Evolutionary conservation across 208 protist species (phyloP), one percentile per base, ranked within the genome.

Genomic region (Trypanosoma theileri): DNA sequence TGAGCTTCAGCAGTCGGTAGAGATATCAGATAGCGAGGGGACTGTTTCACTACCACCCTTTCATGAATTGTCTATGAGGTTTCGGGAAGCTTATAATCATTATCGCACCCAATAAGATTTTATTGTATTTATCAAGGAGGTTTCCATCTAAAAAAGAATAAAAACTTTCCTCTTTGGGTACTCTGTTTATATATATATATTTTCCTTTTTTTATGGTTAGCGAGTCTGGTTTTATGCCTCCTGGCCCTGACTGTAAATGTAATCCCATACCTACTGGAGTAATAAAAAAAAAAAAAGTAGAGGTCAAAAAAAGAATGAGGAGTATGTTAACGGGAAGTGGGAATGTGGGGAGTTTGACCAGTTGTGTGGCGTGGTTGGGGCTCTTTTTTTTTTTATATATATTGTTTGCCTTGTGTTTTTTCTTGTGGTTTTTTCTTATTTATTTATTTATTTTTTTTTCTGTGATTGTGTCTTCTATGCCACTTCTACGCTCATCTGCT

Each of bases 1-100:
- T n/a, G 69, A 74, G 44, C n/a, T 68, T 50, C 59, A 74, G 53
- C 59, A 55, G 28, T 19, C 21, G 7, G 52, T 67, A 4, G 60
- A 57, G 40, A 4, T 69, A 1, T 62, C 46, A 4, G 69, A 74
- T 74, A 19, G 16, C 55, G n/a, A 57, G 10, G 55, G 60, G 31
- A 59, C 40, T 19, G 44, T 74, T 52, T 54, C 44, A 3, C 31
- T 74, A 31, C 60, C 69, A 44, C 51, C 69, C 17, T 68, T 65
- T 58, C 60, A 74, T 52, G 69, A 68, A 51, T 50, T 74, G 56
- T 63, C 69, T 8, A 68, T 68, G 54, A 74, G 42, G 48, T 42
- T 68, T 52, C 52, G 69, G 41, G 41, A 66, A 13, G 57, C 55
- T 31, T 68, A 74, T 35, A 31, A 74, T 55, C 41, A 68, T 17